phyloP scores from a whole-genome alignment of 805 yeast genomes.

The Brettanomyces anomalus region DNA sequence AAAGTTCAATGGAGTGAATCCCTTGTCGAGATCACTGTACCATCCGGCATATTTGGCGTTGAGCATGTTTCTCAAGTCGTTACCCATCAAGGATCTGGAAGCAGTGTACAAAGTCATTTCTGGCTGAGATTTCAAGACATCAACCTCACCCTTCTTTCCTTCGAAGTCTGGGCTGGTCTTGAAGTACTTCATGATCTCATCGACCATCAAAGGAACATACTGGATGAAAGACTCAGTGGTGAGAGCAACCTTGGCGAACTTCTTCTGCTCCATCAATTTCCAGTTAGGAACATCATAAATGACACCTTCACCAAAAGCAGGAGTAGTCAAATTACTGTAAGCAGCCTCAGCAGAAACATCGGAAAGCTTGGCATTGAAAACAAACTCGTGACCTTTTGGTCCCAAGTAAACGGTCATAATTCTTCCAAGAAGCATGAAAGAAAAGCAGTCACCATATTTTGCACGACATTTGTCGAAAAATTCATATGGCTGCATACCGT shows the following conservation, averaged over 20 bases:
- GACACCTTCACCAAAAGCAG: conserved; percentile 96
- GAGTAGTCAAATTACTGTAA: conserved; percentile 95
- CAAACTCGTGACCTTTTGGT: conserved; percentile 96
- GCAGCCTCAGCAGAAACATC: conserved; percentile 97
- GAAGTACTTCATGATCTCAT: conserved; percentile 68
- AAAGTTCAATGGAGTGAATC: conserved; percentile 92
- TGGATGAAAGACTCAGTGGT: conserved; percentile 74
- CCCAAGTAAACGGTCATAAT: conserved; percentile 95
- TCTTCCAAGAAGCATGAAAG: conserved; percentile 82
- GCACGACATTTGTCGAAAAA: conserved; percentile 73
- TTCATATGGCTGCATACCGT: conserved; percentile 90
- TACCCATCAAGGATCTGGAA: conserved; percentile 82
- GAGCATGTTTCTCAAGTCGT: conserved; percentile 78
- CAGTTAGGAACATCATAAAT: conserved; percentile 93
- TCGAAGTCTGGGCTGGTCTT: conserved; percentile 37
- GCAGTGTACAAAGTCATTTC: conserved; percentile 97
- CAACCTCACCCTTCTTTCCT: conserved; percentile 37
- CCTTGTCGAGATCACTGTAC: conserved; percentile 89
- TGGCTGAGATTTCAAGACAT: conserved; percentile 80
- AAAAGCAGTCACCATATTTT: conserved; percentile 88
- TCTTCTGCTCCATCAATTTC: conserved; percentile 96
- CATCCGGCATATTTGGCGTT: conserved; percentile 76
- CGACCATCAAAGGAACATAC: conserved; percentile 83
- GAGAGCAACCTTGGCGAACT: conserved; percentile 85
- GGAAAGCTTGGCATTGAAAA: conserved; percentile 77